These are phyloP conservation scores for Clarireedia paspali DNA, from an alignment of 2,329 filamentous ascomycete genomes.

Conservation along the genomic window DNA sequence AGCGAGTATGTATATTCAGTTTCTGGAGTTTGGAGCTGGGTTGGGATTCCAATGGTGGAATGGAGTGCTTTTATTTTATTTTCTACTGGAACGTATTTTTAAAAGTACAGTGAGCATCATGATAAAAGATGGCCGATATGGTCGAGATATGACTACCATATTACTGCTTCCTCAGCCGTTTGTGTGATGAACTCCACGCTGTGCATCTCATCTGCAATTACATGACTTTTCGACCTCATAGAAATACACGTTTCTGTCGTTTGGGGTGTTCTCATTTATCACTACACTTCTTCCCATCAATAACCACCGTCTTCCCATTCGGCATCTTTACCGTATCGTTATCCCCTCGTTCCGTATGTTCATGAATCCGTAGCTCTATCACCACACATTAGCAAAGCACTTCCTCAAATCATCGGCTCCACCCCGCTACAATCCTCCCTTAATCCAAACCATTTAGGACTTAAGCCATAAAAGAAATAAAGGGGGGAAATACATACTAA, in stretches of 20 bases:
- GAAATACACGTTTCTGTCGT: background rate
- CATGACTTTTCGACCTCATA: background rate
- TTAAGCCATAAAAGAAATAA: background rate
- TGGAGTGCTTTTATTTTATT: background rate
- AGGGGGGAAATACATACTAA: constrained; percentile 43
- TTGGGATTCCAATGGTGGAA: background rate
- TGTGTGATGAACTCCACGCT: background rate
- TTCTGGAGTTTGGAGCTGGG: constrained; percentile 22
- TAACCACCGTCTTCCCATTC: constrained; percentile 27
- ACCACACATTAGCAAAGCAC: background rate
- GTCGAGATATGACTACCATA: background rate
- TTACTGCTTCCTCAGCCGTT: background rate
- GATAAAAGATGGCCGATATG: background rate
- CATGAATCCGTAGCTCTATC: constrained; percentile 77
- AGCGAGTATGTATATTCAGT: constrained; percentile 18
- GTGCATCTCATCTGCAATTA: background rate
- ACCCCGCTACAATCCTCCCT: background rate
- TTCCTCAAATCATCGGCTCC: background rate
- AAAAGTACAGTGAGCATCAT: constrained; percentile 7
- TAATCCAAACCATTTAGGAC: background rate
- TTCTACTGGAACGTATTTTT: background rate
- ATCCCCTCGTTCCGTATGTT: constrained; percentile 84
- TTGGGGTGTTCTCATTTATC: background rate
- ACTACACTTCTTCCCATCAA: constrained; percentile 24
- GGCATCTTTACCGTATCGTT: constrained; percentile 79